Conservation (phyloP, 2,329 filamentous ascomycete species). For the Hypoxylon sp. region DNA sequence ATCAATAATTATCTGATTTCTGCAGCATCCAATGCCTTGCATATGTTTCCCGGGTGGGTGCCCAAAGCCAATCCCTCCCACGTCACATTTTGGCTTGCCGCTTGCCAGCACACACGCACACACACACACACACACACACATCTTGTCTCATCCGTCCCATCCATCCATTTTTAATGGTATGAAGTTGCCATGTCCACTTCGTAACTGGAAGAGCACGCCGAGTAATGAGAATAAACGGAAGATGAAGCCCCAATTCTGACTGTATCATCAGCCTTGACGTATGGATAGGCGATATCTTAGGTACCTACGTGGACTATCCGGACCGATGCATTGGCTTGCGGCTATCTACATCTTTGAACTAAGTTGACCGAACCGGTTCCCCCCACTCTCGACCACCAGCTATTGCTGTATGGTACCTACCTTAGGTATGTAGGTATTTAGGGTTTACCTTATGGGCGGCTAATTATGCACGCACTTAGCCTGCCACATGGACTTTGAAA, state of each 20-base stretch:
- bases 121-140: no score
- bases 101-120: not conserved
- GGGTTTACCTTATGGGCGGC: constrained; percentile 1
- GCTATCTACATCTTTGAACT: constrained; percentile 23
- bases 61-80: not conserved
- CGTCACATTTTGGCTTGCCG: constrained; percentile 2
- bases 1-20: constrained; percentile 22
- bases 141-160: constrained; percentile 9
- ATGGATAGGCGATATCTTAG: not conserved
- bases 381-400: not conserved
- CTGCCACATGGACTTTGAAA: constrained; percentile 17
- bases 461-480: constrained; percentile 24
- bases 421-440: not conserved
- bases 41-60: constrained; percentile 30
- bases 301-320: constrained; percentile 9
- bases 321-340: constrained; percentile 22
- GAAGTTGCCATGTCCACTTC: not conserved
- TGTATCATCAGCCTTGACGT: not conserved
- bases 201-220: not conserved
- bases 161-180: not conserved
- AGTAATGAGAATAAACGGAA: not conserved
- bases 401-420: not conserved
- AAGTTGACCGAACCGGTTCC: constrained; percentile 14
- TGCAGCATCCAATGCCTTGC: constrained; percentile 31
- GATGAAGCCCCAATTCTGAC: constrained; percentile 9